These are phyloP conservation scores for Trifolium dubium DNA, from an alignment of 306 rosid species.

Conservation along the genomic window DNA sequence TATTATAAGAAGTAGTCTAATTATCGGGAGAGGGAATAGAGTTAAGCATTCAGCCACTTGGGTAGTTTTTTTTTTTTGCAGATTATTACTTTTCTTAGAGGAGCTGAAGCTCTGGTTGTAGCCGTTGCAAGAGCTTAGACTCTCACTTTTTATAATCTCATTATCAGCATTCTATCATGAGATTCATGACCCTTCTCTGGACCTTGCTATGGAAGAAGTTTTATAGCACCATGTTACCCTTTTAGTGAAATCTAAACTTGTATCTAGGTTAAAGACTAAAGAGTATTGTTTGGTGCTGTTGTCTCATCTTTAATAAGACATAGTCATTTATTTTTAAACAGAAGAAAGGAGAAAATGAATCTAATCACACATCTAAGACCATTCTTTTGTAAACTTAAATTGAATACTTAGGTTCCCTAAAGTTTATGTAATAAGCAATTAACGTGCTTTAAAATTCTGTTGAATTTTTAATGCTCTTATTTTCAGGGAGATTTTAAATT, in stretches of 20 bases:
- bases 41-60: background rate
- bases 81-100: background rate
- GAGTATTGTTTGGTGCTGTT: slow-evolving; percentile 7
- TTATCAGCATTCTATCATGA: background rate
- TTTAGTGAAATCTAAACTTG: background rate
- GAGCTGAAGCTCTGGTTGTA: background rate
- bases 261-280: slow-evolving; percentile 7
- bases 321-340: slow-evolving; percentile 15
- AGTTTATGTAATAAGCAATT: slow-evolving; percentile 29
- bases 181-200: background rate
- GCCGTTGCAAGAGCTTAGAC: background rate
- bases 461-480: slow-evolving; percentile 55
- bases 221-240: slow-evolving; percentile 1
- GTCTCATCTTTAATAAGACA: slow-evolving; percentile 26
- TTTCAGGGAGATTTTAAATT: slow-evolving; percentile 58
- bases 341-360: slow-evolving; percentile 9
- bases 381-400: slow-evolving; percentile 18
- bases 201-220: background rate
- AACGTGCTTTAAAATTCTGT: slow-evolving; percentile 42
- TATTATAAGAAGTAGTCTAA: background rate
- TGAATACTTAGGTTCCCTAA: slow-evolving; percentile 27
- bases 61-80: background rate
- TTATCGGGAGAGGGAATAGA: background rate
- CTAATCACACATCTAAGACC: slow-evolving; percentile 20
- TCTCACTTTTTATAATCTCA: background rate